Evolutionary conservation across 2,329 filamentous ascomycete genomes (phyloP).

Genomic region (Cytospora piceicola): DNA sequence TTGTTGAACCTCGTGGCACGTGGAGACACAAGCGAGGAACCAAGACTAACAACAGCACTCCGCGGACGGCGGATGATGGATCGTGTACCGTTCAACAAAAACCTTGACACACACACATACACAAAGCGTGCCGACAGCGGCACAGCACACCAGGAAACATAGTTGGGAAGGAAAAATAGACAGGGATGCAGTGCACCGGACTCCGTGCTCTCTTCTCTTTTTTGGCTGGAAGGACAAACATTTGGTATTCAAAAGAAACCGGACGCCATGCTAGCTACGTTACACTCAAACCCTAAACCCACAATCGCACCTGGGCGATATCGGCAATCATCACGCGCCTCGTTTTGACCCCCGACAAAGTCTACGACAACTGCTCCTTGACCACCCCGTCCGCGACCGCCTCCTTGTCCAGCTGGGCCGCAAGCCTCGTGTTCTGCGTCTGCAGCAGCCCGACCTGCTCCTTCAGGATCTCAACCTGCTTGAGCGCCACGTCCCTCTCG

Average conservation of each 20-base stretch:
- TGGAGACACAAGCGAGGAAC: no score
- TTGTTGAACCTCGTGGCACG: no score
- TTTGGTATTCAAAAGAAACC: background rate
- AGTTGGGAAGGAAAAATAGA: no score
- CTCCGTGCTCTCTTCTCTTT: background rate
- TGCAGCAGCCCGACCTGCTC: constrained; percentile 61
- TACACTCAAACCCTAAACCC: background rate
- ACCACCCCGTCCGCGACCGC: constrained; percentile 2
- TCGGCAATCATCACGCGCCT: background rate
- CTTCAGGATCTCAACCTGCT: constrained; percentile 59
- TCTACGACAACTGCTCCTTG: constrained; percentile 11
- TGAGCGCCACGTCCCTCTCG: constrained; percentile 56
- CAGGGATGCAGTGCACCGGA: no score
- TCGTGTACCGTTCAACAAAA: no score
- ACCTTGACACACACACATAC: no score
- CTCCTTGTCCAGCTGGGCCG: constrained; percentile 54
- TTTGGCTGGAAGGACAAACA: background rate
- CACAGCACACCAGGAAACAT: no score
- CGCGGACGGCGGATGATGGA: no score
- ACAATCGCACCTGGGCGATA: background rate
- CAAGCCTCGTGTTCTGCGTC: constrained; percentile 62
- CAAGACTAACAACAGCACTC: no score
- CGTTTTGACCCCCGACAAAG: constrained; percentile 18
- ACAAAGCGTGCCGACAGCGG: no score
- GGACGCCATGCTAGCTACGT: constrained; percentile 8